These are phyloP conservation scores for Chlorella sp. DNA, from an alignment of 139 green algal genomes.

Conservation along the genomic window DNA sequence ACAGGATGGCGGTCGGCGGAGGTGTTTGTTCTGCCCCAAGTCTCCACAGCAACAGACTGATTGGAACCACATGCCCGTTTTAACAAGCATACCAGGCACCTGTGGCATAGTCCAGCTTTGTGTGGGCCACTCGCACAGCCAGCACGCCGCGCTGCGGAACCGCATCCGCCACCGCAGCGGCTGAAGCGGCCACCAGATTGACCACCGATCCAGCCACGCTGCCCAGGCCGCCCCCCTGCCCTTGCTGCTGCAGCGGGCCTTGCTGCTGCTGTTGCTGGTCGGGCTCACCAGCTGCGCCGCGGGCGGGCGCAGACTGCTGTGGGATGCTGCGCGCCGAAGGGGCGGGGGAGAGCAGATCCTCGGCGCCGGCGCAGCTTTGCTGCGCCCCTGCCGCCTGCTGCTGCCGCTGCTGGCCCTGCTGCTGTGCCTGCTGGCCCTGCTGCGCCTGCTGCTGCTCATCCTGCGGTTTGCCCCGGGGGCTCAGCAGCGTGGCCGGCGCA, in stretches of 20 bases:
- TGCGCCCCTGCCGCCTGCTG: not conserved
- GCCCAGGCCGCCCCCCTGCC: not conserved
- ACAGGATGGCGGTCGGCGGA: too few species aligned
- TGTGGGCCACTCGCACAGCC: constrained; percentile 38
- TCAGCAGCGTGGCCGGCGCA: not conserved
- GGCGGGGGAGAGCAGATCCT: too few species aligned
- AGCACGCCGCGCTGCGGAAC: constrained; percentile 27
- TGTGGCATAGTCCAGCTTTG: constrained; percentile 43
- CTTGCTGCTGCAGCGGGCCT: not conserved
- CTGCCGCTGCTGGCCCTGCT: not conserved
- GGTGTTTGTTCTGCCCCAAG: not conserved
- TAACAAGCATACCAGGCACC: too few species aligned
- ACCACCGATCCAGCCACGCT: not conserved
- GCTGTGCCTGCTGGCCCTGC: constrained; percentile 3
- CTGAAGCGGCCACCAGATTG: not conserved
- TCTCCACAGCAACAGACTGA: too few species aligned
- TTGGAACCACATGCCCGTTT: too few species aligned
- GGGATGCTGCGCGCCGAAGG: too few species aligned
- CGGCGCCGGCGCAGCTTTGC: too few species aligned
- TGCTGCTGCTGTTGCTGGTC: constrained; percentile 1
- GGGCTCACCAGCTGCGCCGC: too few species aligned
- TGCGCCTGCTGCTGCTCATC: not conserved
- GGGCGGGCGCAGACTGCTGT: too few species aligned
- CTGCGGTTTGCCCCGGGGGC: not conserved
- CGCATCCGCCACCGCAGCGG: not conserved